Conservation (phyloP, 78 protist species). For the Creolimax fragrantissima region DNA sequence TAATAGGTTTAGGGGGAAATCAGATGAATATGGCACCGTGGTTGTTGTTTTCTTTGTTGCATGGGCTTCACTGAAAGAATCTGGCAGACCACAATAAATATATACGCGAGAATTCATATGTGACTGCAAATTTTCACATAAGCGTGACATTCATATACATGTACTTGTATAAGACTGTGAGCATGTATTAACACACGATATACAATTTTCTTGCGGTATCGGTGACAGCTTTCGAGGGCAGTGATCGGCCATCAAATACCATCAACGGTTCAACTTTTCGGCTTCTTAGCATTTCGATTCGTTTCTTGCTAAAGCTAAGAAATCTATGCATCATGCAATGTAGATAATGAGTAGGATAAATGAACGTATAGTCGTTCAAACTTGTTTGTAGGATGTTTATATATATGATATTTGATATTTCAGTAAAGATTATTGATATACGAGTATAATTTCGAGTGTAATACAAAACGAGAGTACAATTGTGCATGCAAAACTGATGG, state of each 20-base stretch:
- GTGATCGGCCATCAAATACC: conserved; percentile 78
- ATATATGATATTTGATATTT: too few relatives aligned
- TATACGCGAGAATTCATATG: background rate
- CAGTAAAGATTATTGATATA: too few relatives aligned
- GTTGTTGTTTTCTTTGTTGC: too few relatives aligned
- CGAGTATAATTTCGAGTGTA: too few relatives aligned
- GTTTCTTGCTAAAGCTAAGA: background rate
- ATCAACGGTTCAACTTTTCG: conserved; percentile 61
- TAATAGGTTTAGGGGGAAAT: too few relatives aligned
- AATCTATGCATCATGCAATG: background rate
- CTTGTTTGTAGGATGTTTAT: too few relatives aligned
- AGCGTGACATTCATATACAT: background rate
- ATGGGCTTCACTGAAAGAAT: too few relatives aligned
- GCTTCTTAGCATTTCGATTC: conserved; percentile 39
- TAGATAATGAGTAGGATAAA: background rate
- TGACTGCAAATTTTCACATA: background rate
- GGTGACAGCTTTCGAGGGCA: conserved; percentile 67
- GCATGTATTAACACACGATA: background rate
- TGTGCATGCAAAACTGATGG: too few relatives aligned
- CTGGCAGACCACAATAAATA: too few relatives aligned
- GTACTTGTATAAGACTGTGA: background rate
- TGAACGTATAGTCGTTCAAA: background rate
- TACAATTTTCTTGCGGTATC: conserved; percentile 53
- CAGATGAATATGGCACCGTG: too few relatives aligned
- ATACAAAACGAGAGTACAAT: too few relatives aligned